Conservation (phyloP, 345 rosid genomes). For the Orychophragmus violaceus region DNA sequence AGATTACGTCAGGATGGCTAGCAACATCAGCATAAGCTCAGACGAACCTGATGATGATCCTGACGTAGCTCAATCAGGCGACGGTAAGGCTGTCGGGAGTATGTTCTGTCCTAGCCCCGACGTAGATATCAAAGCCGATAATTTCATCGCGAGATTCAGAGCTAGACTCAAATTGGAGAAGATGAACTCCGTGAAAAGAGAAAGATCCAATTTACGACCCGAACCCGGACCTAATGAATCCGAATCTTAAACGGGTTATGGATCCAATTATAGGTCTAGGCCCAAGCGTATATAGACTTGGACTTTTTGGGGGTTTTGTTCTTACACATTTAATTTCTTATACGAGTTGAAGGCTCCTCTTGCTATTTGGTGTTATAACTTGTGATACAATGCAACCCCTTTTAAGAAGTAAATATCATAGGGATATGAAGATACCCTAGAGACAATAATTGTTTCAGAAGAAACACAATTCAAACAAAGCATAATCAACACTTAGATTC, state of each 20-base stretch:
- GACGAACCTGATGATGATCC: conserved; percentile 44
- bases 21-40: conserved; percentile 51
- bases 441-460: background rate
- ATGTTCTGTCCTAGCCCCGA: conserved; percentile 82
- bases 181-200: conserved; percentile 47
- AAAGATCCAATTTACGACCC: conserved; percentile 67
- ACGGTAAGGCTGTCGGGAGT: background rate
- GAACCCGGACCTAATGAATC: conserved; percentile 18
- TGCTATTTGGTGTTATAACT: background rate
- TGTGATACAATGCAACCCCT: background rate
- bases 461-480: background rate
- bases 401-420: no score
- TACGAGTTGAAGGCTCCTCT: background rate
- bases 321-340: background rate
- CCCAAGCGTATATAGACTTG: background rate
- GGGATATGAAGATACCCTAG: background rate
- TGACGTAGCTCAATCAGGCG: conserved; percentile 18
- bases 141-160: conserved; percentile 75
- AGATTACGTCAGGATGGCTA: conserved; percentile 62
- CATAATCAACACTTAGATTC: conserved; percentile 11
- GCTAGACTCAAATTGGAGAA: conserved; percentile 73
- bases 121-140: conserved; percentile 72
- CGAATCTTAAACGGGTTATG: conserved; percentile 5
- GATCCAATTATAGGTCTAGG: background rate
- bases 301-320: background rate